phyloP scores from a whole-genome alignment of 306 rosid genomes.

The Pachyrhizus erosus region DNA sequence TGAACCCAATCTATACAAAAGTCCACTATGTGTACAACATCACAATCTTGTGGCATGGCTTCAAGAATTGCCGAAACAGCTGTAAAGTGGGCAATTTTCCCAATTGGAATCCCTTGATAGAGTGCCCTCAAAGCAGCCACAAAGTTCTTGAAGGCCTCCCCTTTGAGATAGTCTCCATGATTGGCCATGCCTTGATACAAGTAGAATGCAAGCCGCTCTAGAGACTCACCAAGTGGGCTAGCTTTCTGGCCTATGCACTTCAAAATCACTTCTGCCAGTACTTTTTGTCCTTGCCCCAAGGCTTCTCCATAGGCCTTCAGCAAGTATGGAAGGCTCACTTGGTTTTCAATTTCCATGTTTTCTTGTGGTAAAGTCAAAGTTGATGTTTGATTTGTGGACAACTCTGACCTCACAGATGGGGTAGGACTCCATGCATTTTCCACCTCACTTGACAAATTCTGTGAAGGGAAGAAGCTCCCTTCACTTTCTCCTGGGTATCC shows the following conservation, averaged over 20 bases:
- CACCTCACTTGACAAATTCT: constrained; percentile 33
- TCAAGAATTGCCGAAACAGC: constrained; percentile 64
- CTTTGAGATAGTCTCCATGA: constrained; percentile 52
- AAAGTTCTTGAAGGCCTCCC: constrained; percentile 57
- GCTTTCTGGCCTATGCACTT: constrained; percentile 58
- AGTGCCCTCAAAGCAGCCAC: constrained; percentile 44
- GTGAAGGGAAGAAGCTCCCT: constrained; percentile 52
- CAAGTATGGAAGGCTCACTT: constrained; percentile 54
- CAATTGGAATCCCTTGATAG: constrained; percentile 58
- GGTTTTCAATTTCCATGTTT: constrained; percentile 56
- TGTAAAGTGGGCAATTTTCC: constrained; percentile 58
- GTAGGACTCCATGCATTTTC: constrained; percentile 57
- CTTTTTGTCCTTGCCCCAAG: constrained; percentile 49
- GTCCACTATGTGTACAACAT: constrained; percentile 58
- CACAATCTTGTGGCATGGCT: constrained; percentile 57
- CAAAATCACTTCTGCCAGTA: constrained; percentile 50
- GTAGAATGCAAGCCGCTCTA: constrained; percentile 61
- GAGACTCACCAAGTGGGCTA: constrained; percentile 54
- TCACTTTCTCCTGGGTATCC: constrained; percentile 43
- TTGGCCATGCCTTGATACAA: constrained; percentile 46
- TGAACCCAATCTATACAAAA: constrained; percentile 62
- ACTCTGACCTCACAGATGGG: constrained; percentile 54
- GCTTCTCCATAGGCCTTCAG: constrained; percentile 61
- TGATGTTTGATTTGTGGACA: constrained; percentile 43
- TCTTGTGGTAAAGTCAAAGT: constrained; percentile 52